phyloP scores from a whole-genome alignment of 2,329 filamentous ascomycete species.

The Phaeosphaeriaceae sp. region DNA sequence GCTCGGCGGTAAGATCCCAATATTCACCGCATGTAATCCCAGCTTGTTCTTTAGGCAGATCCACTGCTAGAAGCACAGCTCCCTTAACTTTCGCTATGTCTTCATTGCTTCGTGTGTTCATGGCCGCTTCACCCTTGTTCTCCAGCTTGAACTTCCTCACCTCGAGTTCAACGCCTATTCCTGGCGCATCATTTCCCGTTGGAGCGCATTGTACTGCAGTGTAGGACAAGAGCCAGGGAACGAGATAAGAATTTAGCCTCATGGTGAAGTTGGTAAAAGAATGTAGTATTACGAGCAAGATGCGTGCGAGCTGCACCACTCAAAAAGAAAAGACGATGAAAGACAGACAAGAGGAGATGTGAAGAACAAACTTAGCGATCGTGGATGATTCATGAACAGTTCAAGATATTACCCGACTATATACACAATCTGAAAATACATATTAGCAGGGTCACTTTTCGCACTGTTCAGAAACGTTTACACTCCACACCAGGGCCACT shows the following conservation, averaged over 20 bases:
- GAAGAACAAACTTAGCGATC: neutral
- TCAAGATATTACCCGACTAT: neutral
- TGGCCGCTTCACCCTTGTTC: neutral
- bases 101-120: neutral
- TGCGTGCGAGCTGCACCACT: neutral
- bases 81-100: constrained; percentile 1
- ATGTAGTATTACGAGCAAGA: neutral
- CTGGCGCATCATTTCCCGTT: neutral
- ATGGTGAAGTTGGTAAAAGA: neutral
- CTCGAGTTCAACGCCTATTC: constrained; percentile 4
- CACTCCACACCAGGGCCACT: neutral
- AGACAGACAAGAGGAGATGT: neutral
- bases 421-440: neutral
- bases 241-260: neutral
- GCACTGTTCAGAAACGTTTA: neutral
- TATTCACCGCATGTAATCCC: neutral
- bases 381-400: neutral
- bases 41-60: neutral
- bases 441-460: neutral
- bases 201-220: neutral
- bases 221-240: neutral
- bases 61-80: neutral
- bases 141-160: neutral
- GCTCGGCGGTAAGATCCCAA: constrained; percentile 5
- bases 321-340: neutral